These are phyloP conservation scores for Nitzschia inconspicua DNA, from an alignment of 108 stramenopile species.

Conservation along the genomic window DNA sequence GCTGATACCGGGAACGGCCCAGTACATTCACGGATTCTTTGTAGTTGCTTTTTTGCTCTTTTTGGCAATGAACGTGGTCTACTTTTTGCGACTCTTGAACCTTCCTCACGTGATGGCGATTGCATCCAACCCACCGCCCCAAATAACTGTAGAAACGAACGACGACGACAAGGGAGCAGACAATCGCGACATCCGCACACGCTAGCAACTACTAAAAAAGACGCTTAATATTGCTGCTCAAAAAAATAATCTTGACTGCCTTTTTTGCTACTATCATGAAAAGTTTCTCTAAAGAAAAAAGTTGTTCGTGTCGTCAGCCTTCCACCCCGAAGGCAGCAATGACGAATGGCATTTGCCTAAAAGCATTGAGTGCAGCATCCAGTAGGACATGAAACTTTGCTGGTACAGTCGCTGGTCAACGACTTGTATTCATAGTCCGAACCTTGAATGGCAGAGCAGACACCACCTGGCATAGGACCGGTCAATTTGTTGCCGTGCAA, in stretches of 20 bases:
- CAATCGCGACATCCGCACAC: too few species aligned
- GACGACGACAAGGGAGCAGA: too few species aligned
- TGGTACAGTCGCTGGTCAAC: constrained; percentile 27
- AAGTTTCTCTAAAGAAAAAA: too few species aligned
- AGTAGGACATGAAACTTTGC: constrained; percentile 1
- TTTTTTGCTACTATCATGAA: too few species aligned
- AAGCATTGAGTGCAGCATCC: constrained; percentile 33
- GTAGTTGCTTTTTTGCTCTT: constrained; percentile 46
- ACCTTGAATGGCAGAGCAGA: constrained; percentile 28
- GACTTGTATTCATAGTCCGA: constrained; percentile 34
- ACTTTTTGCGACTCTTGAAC: constrained; percentile 50
- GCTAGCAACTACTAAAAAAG: too few species aligned
- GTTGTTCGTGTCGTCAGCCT: too few species aligned
- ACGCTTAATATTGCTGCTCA: too few species aligned
- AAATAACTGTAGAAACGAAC: too few species aligned
- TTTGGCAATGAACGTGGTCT: constrained; percentile 52
- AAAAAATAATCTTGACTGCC: too few species aligned
- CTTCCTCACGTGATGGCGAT: constrained; percentile 59
- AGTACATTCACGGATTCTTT: constrained; percentile 45
- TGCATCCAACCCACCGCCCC: too few species aligned
- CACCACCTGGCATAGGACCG: constrained; percentile 40
- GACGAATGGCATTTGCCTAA: too few species aligned
- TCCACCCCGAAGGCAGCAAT: too few species aligned
- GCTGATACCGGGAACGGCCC: constrained; percentile 50
- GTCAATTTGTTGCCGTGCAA: constrained; percentile 53